Evolutionary conservation across 2,329 filamentous ascomycete species (phyloP).

Genomic region (Colletotrichum filicis): DNA sequence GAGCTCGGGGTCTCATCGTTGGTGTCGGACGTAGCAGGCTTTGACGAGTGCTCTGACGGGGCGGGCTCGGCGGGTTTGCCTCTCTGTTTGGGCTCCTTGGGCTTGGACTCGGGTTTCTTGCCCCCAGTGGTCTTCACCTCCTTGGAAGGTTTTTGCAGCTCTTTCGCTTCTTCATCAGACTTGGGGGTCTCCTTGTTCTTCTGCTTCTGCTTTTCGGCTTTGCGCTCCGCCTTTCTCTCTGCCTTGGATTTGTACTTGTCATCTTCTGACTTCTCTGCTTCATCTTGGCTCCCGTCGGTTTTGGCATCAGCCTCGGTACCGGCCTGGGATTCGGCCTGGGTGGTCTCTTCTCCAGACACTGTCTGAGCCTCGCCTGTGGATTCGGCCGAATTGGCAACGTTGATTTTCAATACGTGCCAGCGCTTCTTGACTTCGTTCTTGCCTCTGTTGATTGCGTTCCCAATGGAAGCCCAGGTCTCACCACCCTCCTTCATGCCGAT

Average conservation of each 20-base stretch:
- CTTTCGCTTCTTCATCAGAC: not conserved
- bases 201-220: not conserved
- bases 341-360: not conserved
- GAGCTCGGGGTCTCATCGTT: slow-evolving; percentile 32
- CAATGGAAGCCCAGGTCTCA: slow-evolving; percentile 46
- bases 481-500: slow-evolving; percentile 46
- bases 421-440: slow-evolving; percentile 45
- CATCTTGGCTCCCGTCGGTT: slow-evolving; percentile 1
- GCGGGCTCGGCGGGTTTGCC: slow-evolving; percentile 27
- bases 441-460: slow-evolving; percentile 39
- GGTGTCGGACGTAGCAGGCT: not conserved
- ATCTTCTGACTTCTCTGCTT: slow-evolving; percentile 10
- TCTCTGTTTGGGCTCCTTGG: not conserved
- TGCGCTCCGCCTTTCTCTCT: slow-evolving; percentile 20
- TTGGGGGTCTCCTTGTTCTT: not conserved
- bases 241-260: slow-evolving; percentile 3
- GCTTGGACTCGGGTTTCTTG: slow-evolving; percentile 17
- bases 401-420: slow-evolving; percentile 46
- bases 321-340: not conserved
- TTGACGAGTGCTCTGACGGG: not conserved
- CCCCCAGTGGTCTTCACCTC: slow-evolving; percentile 13
- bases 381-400: slow-evolving; percentile 26
- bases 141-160: not conserved
- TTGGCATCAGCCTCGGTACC: not conserved
- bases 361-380: slow-evolving; percentile 5